Evolutionary conservation across 192 early-diverging fungal species (phyloP), one percentile per base, ranked within the genome.

Genomic region (Lunasporangiospora selenospora): DNA sequence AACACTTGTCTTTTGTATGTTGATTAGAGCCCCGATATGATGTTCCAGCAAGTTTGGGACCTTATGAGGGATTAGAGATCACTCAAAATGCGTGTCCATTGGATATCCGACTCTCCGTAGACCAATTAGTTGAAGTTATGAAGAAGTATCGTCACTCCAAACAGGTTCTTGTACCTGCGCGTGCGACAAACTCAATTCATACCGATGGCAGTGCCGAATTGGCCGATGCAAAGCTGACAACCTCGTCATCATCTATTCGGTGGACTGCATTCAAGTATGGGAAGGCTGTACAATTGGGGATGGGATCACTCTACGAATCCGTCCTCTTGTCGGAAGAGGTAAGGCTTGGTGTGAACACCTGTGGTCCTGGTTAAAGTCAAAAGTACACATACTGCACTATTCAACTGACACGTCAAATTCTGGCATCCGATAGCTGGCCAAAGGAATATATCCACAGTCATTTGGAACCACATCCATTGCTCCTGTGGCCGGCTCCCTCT

Each of bases 41-140:
- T 55, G 53, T 45, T 23, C 36, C 46, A 8, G 61, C 62, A 34
- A 57, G 66, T 30, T 33, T 80, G 27, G 67, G 65, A 0, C 60
- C 67, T 10, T 80, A 66, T 40, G 63, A 80, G 45, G 59, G 43
- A 11, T 56, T 80, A 16, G 62, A 66, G n/a, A 80, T 80, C 33
- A 58, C 42, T 30, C 44, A 50, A 27, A 62, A 33, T n/a, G 48
- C 50, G 24, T 43, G 63, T 49, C 73, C 67, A 9, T 32, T 80
- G 9, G 73, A 80, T 42, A 75, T 67, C 21, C 58, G 78, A 21
- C 47, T 80, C 7, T 65, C 73, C 24, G 41, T 76, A 1, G 58
- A 76, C 40, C 61, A 80, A 33, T 29, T 73, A 12, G 62, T 53
- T 4, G 57, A 76, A 4, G 57, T 80, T 19, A 59, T 80, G 50